A percentile compares a stretch with the other conserved stretches of the same genome.
These are phyloP conservation scores for Aristolochia californica DNA, from an alignment of 164 flowering plant genomes.

Conservation along the genomic window DNA sequence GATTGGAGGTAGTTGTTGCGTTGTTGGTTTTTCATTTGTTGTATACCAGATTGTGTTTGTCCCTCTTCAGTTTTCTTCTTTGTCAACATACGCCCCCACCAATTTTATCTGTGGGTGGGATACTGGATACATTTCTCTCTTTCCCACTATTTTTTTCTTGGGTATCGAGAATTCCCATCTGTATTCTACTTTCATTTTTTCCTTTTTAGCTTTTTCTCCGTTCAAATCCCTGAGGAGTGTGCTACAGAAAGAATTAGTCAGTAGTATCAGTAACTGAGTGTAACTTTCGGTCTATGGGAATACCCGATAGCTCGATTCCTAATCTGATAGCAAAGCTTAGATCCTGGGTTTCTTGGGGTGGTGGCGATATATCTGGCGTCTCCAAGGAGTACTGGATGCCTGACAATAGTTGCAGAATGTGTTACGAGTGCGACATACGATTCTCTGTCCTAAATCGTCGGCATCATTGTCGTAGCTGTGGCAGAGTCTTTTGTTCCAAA, in stretches of 20 bases:
- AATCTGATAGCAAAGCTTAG: conserved; percentile 42
- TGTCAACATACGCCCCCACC: not conserved
- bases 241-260: not conserved
- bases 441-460: conserved; percentile 18
- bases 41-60: not conserved
- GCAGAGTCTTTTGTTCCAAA: conserved; percentile 38
- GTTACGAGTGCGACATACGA: conserved; percentile 35
- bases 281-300: conserved; percentile 10
- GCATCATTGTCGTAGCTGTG: conserved; percentile 54
- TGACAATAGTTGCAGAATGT: conserved; percentile 26
- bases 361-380: conserved; percentile 7
- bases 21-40: not conserved
- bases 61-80: not conserved
- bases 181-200: not conserved
- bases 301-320: conserved; percentile 27
- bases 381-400: conserved; percentile 28
- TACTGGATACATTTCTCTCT: not conserved
- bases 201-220: not conserved
- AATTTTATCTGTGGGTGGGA: conserved; percentile 1
- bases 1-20: not conserved
- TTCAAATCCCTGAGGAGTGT: not conserved
- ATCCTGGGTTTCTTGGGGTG: conserved; percentile 46
- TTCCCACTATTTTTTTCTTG: not conserved
- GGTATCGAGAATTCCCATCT: not conserved
- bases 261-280: not conserved